phyloP scores from a whole-genome alignment of 306 rosid species.

The Myrica gale region DNA sequence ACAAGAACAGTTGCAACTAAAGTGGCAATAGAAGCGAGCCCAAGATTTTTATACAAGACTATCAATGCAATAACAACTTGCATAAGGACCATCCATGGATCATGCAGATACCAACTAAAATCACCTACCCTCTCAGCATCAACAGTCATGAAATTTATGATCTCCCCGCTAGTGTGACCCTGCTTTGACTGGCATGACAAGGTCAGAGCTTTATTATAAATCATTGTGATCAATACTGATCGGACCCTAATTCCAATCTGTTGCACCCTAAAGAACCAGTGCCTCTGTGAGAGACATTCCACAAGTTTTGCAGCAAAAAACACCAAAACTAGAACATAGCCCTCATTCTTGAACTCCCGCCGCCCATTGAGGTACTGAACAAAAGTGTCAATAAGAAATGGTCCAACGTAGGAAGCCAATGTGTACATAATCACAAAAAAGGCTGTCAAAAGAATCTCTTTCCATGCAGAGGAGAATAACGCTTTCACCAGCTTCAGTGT shows the following conservation, averaged over 20 bases:
- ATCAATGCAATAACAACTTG: conserved; percentile 66
- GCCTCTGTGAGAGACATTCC: conserved; percentile 65
- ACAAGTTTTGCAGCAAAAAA: conserved; percentile 67
- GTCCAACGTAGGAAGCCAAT: conserved; percentile 77
- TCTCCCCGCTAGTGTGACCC: conserved; percentile 60
- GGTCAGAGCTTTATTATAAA: conserved; percentile 65
- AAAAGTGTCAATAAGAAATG: conserved; percentile 63
- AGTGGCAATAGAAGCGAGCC: conserved; percentile 72
- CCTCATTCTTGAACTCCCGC: conserved; percentile 46
- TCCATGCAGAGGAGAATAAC: conserved; percentile 55
- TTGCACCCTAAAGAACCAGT: conserved; percentile 57
- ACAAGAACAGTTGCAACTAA: conserved; percentile 57
- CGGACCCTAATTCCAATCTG: conserved; percentile 58
- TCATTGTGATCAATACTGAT: conserved; percentile 53
- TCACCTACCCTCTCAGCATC: conserved; percentile 79
- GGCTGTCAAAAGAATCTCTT: conserved; percentile 48
- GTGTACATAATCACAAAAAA: conserved; percentile 34
- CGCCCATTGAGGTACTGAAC: conserved; percentile 73
- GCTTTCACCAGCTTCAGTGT: conserved; percentile 50
- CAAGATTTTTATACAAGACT: conserved; percentile 66
- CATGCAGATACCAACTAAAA: conserved; percentile 66
- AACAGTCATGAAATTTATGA: conserved; percentile 76
- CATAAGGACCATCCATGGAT: conserved; percentile 58
- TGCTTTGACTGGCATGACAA: conserved; percentile 64
- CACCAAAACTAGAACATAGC: conserved; percentile 50